Evolutionary conservation across 2,329 filamentous ascomycete species (phyloP).

Genomic region (Westerdykella ornata): DNA sequence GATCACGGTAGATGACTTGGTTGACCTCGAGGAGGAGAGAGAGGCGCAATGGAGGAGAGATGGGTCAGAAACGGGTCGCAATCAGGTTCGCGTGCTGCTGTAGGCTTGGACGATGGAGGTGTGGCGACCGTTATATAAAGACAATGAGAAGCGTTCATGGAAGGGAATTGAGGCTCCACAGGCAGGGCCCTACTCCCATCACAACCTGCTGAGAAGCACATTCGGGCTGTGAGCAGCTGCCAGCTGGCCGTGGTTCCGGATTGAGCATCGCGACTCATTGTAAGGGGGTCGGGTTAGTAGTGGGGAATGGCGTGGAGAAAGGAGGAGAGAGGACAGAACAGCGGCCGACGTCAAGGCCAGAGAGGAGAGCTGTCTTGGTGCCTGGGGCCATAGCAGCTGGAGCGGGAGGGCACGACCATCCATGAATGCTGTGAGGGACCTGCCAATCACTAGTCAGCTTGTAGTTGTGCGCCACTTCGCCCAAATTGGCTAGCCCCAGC

Average conservation of each 20-base stretch:
- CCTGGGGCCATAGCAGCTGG: conserved; percentile 29
- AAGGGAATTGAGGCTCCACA: conserved; percentile 26
- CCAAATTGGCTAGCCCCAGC: conserved; percentile 15
- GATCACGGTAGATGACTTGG: conserved; percentile 9
- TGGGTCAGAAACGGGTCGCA: neutral
- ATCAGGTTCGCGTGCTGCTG: conserved; percentile 16
- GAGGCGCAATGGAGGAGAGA: neutral
- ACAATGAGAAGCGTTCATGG: conserved; percentile 23
- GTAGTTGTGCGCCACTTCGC: conserved; percentile 21
- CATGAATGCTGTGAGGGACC: conserved; percentile 22
- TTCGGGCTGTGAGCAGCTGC: conserved; percentile 29
- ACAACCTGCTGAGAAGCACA: conserved; percentile 35
- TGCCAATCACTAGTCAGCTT: conserved; percentile 24
- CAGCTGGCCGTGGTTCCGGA: conserved; percentile 31
- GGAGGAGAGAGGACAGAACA: conserved; percentile 10
- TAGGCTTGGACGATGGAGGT: conserved; percentile 21
- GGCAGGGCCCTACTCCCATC: conserved; percentile 34
- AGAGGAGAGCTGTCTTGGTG: conserved; percentile 22
- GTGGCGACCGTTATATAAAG: conserved; percentile 34
- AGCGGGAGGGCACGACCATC: conserved; percentile 12
- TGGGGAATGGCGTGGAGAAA: conserved; percentile 24
- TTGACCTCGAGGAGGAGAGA: conserved; percentile 3
- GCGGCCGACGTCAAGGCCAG: conserved; percentile 19
- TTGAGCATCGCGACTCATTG: conserved; percentile 29
- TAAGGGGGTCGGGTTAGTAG: conserved; percentile 24